Evolutionary conservation across 2,329 filamentous ascomycete species (phyloP).

Genomic region (Trichoderma sp.): DNA sequence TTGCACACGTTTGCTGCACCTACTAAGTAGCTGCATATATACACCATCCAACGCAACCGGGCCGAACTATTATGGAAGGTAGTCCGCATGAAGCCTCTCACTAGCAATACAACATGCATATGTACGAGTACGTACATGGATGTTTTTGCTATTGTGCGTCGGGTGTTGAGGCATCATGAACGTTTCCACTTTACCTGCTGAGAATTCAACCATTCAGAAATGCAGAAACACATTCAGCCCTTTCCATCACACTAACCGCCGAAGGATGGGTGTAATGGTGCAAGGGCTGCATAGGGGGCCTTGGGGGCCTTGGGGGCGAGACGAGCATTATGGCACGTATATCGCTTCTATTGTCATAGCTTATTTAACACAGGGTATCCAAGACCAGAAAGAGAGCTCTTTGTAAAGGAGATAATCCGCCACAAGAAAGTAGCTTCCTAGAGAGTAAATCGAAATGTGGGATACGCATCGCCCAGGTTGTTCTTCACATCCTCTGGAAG

Average conservation of each 20-base stretch:
- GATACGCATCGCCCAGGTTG: constrained; percentile 40
- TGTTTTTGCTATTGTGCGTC: neutral
- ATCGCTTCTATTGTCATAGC: no score
- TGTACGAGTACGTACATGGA: neutral
- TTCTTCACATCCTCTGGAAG: constrained; percentile 30
- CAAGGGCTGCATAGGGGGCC: neutral
- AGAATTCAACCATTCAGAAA: neutral
- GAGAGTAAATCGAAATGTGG: constrained; percentile 36
- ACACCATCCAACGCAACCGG: neutral
- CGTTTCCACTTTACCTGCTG: neutral
- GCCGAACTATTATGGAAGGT: neutral
- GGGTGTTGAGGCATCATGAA: neutral
- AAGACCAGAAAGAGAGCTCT: neutral
- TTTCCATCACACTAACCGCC: neutral
- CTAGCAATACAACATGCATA: neutral
- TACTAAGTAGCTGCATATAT: neutral
- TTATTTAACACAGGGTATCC: neutral
- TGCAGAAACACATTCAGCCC: neutral
- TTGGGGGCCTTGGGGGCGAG: neutral
- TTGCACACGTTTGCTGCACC: neutral
- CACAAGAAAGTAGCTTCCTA: neutral
- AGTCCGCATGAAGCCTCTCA: neutral
- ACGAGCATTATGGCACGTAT: neutral
- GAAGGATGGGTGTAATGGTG: neutral
- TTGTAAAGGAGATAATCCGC: neutral